phyloP scores from a whole-genome alignment of 192 early-diverging fungal genomes.

The Entomortierella lignicola region DNA sequence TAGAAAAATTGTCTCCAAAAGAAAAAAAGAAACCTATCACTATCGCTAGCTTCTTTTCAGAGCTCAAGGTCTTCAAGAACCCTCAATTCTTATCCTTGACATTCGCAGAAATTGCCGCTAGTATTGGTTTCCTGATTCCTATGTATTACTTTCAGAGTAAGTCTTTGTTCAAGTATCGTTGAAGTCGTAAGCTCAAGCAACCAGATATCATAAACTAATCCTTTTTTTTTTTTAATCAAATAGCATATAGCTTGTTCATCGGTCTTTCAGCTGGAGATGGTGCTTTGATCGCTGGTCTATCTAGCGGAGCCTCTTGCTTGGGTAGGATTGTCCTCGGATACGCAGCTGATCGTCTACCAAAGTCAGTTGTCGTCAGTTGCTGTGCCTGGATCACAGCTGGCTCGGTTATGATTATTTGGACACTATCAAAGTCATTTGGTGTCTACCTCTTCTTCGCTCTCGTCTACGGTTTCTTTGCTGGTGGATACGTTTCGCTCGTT shows the following conservation, averaged over 20 bases:
- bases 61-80: constrained; percentile 56
- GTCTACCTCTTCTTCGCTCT: constrained; percentile 55
- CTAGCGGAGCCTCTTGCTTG: constrained; percentile 72
- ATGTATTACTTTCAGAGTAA: constrained; percentile 60
- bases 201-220: no score
- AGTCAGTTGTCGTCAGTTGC: constrained; percentile 40
- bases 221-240: constrained; percentile 3
- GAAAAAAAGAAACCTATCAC: constrained; percentile 26
- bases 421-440: constrained; percentile 37
- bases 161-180: constrained; percentile 11
- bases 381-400: constrained; percentile 53
- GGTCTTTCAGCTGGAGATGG: constrained; percentile 68
- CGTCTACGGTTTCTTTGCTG: constrained; percentile 61
- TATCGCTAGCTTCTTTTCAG: constrained; percentile 36
- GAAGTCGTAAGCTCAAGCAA: no score
- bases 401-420: constrained; percentile 44
- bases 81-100: constrained; percentile 53
- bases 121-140: constrained; percentile 61
- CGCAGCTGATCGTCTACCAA: constrained; percentile 64
- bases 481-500: constrained; percentile 58
- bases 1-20: constrained; percentile 35
- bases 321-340: constrained; percentile 75
- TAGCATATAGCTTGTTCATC: constrained; percentile 66
- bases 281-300: constrained; percentile 71
- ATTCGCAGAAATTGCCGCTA: constrained; percentile 37